These are phyloP conservation scores for Bretschneidera sinensis DNA, from an alignment of 345 rosid species.

Conservation along the genomic window DNA sequence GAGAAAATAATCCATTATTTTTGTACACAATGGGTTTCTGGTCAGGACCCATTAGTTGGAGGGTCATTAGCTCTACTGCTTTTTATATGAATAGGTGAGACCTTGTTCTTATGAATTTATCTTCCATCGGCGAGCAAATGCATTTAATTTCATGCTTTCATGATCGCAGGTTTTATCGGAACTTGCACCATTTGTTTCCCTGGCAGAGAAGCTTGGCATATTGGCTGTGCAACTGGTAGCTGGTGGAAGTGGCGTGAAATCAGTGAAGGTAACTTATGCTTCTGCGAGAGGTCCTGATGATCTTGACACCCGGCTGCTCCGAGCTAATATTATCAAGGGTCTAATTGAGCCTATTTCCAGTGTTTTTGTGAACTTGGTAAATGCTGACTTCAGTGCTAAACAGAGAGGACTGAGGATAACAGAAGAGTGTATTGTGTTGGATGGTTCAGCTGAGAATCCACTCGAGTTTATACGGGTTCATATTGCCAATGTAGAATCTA, in stretches of 20 bases:
- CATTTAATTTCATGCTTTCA: conserved; percentile 8
- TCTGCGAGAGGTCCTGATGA: conserved; percentile 67
- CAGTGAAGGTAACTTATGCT: conserved; percentile 49
- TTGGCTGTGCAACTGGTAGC: conserved; percentile 66
- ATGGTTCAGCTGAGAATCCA: conserved; percentile 57
- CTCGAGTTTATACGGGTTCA: conserved; percentile 57
- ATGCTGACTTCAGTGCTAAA: conserved; percentile 64
- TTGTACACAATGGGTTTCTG: neutral
- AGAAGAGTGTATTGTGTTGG: conserved; percentile 46
- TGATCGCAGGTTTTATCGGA: conserved; percentile 47
- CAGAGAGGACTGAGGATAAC: conserved; percentile 55
- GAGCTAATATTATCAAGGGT: conserved; percentile 72
- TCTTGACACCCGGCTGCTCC: conserved; percentile 69
- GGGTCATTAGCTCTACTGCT: too few relatives aligned
- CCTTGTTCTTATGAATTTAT: conserved; percentile 1
- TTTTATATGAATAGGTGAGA: too few relatives aligned
- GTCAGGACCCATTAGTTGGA: too few relatives aligned
- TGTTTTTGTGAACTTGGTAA: conserved; percentile 58
- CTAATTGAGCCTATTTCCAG: conserved; percentile 60
- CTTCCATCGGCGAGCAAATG: neutral
- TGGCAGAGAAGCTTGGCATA: conserved; percentile 61
- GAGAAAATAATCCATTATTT: neutral
- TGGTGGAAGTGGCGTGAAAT: conserved; percentile 63
- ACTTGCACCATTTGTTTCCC: conserved; percentile 50
- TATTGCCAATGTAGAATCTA: conserved; percentile 65